Conservation (phyloP, 495 filamentous ascomycete genomes). For the Chaetomium fimeti region DNA sequence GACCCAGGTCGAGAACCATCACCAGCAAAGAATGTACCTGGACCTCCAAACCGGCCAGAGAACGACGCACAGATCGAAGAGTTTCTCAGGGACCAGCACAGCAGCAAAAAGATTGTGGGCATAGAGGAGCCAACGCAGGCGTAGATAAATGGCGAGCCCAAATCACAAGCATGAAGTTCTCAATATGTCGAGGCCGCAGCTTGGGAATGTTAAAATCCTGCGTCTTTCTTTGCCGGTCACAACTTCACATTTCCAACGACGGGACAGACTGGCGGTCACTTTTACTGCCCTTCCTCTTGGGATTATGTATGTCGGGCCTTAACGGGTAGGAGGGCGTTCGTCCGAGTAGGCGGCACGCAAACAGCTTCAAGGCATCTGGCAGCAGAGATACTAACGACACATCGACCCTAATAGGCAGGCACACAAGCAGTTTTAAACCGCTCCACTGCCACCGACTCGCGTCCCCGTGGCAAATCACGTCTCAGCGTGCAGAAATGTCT, state of each 20-base stretch:
- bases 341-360: too few species aligned
- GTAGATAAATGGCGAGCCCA: not conserved
- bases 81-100: constrained; percentile 41
- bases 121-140: constrained; percentile 2
- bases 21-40: constrained; percentile 8
- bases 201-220: too few species aligned
- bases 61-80: constrained; percentile 40
- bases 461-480: not conserved
- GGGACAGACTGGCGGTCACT: too few species aligned
- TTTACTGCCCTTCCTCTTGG: too few species aligned
- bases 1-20: constrained; percentile 4
- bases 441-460: too few species aligned
- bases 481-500: constrained; percentile 30
- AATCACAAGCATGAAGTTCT: not conserved
- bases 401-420: not conserved
- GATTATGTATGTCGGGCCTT: too few species aligned
- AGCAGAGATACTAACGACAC: not conserved
- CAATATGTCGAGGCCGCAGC: too few species aligned
- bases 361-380: too few species aligned
- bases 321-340: too few species aligned
- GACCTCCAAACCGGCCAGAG: constrained; percentile 34
- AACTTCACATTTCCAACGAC: too few species aligned
- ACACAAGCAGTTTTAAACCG: not conserved
- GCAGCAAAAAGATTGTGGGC: constrained; percentile 27
- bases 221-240: too few species aligned